phyloP scores from a whole-genome alignment of 2,329 filamentous ascomycete species.

The Ophiostoma novo-ulmi region DNA sequence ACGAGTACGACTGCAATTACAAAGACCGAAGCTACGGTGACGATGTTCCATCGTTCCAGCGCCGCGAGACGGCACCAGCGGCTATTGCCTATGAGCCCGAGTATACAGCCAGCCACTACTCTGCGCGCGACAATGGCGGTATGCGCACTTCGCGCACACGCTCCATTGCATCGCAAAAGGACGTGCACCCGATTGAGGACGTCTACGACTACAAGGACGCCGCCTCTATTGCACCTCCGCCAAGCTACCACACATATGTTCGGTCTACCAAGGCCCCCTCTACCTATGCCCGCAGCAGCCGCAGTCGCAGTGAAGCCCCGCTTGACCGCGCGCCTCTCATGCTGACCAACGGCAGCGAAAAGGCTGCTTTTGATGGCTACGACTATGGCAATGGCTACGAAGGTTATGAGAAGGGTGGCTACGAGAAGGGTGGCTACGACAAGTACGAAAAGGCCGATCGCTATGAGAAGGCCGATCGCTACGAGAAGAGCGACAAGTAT shows the following conservation, averaged over 20 bases:
- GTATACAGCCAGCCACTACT: not conserved
- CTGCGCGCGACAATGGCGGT: not conserved
- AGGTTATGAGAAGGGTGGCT: constrained; percentile 5
- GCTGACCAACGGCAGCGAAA: constrained; percentile 3
- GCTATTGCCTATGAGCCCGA: not conserved
- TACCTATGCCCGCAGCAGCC: constrained; percentile 3
- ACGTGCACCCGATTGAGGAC: not conserved
- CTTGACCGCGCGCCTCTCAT: constrained; percentile 4
- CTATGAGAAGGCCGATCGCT: not conserved
- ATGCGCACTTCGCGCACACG: constrained; percentile 11
- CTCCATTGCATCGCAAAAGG: constrained; percentile 8
- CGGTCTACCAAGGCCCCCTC: not conserved
- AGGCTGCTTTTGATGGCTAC: not conserved
- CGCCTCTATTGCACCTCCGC: not conserved
- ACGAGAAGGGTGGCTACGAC: constrained; percentile 12
- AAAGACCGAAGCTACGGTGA: not conserved
- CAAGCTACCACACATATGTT: constrained; percentile 4
- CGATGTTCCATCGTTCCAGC: constrained; percentile 38
- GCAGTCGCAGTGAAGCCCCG: constrained; percentile 11
- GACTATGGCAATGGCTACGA: constrained; percentile 9
- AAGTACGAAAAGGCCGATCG: constrained; percentile 6
- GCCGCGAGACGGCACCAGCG: constrained; percentile 31
- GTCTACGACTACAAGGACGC: constrained; percentile 16
- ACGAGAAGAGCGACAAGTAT: not conserved
- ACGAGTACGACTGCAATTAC: constrained; percentile 32